phyloP scores from a whole-genome alignment of 768 basidiomycete species.

The Porpolomopsis calyptriformis region DNA sequence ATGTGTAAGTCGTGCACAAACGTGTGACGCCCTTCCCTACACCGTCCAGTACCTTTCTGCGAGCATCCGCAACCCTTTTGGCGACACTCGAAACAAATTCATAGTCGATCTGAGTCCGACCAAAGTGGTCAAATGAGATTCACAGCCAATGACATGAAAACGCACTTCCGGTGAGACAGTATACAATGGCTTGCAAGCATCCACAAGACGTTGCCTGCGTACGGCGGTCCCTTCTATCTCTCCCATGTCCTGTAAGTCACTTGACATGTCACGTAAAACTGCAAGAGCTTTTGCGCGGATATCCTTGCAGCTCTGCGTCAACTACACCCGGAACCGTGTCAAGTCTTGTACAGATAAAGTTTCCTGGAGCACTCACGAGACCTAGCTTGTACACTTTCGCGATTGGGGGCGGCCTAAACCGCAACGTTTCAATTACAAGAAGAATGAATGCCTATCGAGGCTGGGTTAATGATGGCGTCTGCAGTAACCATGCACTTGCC shows the following conservation, averaged over 20 bases:
- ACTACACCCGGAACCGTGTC: slow-evolving; percentile 26
- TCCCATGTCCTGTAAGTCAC: slow-evolving; percentile 35
- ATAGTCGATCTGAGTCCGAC: slow-evolving; percentile 41
- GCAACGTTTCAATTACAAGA: slow-evolving; percentile 54
- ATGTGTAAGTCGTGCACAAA: slow-evolving; percentile 15
- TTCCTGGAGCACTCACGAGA: slow-evolving; percentile 34
- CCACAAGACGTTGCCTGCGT: slow-evolving; percentile 40
- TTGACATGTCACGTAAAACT: slow-evolving; percentile 49
- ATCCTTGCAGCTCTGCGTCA: slow-evolving; percentile 55
- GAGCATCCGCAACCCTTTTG: slow-evolving; percentile 58
- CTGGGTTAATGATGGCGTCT: slow-evolving; percentile 4
- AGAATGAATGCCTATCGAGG: slow-evolving; percentile 57
- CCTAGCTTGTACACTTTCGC: slow-evolving; percentile 68
- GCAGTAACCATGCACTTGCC: slow-evolving; percentile 24
- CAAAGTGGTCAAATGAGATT: slow-evolving; percentile 1
- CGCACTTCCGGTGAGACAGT: slow-evolving; percentile 29
- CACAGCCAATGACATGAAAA: not conserved
- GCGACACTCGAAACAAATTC: slow-evolving; percentile 52
- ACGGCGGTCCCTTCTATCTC: slow-evolving; percentile 46
- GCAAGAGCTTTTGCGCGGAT: slow-evolving; percentile 43
- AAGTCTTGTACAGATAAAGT: not conserved
- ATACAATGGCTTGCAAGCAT: slow-evolving; percentile 30
- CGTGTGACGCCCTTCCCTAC: slow-evolving; percentile 52
- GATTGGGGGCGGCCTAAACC: slow-evolving; percentile 62
- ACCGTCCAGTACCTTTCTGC: slow-evolving; percentile 63